Evolutionary conservation across 148 eudicot genomes (phyloP), one percentile per base, ranked within the genome.

Genomic region (Rheum nobile): DNA sequence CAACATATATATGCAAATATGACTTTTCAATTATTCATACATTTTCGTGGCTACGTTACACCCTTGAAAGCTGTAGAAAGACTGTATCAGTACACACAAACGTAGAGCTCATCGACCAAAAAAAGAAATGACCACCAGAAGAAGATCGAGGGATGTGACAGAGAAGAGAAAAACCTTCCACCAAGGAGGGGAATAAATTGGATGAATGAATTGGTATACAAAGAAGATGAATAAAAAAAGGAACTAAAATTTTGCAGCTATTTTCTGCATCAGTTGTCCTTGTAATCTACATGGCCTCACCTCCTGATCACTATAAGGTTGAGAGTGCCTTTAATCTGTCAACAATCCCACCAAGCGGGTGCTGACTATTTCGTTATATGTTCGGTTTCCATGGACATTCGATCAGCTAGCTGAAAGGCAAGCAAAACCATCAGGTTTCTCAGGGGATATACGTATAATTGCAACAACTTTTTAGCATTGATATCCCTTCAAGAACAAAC

Each of bases 201-300:
- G 67, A 57, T 57, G 67, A 57, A 65, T 34, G 70, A 65, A 65
- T 65, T 65, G 70, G 6, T 17, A 65, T 34, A 61, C n/a, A 28
- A 31, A 59, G 0, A 31, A 61, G 65, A 57, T 43, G 46, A 43
- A 26, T 24, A 57, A 57, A 57, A 61, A 61, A 65, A 65, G 38
- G 32, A 28, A 28, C 26, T 19, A 34, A 65, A 65, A 34, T 1
- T 65, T 19, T 31, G 70, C 70, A 65, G 22, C 22, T 16, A 32
- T 65, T 65, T 34, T 65, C 70, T 65, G 70, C 70, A 32, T 65
- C 39, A 65, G 17, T 4, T 55, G 0, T 32, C 70, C 70, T 65
- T 65, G 2, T 65, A 65, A 65, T 65, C 70, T 65, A 65, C 39
- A 34, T 16, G 21, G 32, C 39, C 39, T 65, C 22, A 34, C 21